Evolutionary conservation across 73 alveolate genomes (phyloP).

Genomic region (Tetrahymena malaccensis): DNA sequence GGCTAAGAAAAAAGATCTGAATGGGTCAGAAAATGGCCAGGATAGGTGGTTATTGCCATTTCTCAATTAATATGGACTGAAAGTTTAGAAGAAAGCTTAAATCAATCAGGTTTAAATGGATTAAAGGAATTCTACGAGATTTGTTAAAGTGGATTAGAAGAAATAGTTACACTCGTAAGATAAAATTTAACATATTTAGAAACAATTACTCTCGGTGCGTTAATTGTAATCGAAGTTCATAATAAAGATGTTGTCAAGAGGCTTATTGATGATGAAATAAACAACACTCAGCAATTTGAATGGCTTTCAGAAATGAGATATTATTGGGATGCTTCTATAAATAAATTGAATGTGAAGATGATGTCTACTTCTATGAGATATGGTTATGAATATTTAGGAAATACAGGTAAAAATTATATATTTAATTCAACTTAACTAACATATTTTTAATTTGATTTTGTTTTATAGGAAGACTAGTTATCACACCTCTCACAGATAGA

Average conservation of each 20-base stretch:
- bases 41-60: slow-evolving; percentile 33
- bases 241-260: slow-evolving; percentile 81
- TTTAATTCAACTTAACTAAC: no score
- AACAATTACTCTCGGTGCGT: slow-evolving; percentile 87
- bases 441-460: no score
- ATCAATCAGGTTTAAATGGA: slow-evolving; percentile 55
- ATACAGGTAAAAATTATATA: slow-evolving; percentile 49
- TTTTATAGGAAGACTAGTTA: slow-evolving; percentile 56
- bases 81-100: slow-evolving; percentile 59
- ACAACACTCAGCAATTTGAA: slow-evolving; percentile 63
- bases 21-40: slow-evolving; percentile 59
- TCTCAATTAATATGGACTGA: slow-evolving; percentile 62
- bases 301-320: slow-evolving; percentile 97
- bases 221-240: slow-evolving; percentile 95
- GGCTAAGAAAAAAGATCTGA: slow-evolving; percentile 61
- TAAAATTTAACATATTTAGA: slow-evolving; percentile 73
- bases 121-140: slow-evolving; percentile 51
- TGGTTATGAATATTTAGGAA: slow-evolving; percentile 89
- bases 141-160: slow-evolving; percentile 46
- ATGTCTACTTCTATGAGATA: slow-evolving; percentile 67
- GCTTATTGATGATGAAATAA: slow-evolving; percentile 3
- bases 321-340: slow-evolving; percentile 90
- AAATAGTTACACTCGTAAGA: slow-evolving; percentile 90
- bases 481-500: slow-evolving; percentile 96
- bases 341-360: slow-evolving; percentile 78